These are phyloP conservation scores for Suillus fuscotomentosus DNA, from an alignment of 768 basidiomycete species.

Conservation along the genomic window DNA sequence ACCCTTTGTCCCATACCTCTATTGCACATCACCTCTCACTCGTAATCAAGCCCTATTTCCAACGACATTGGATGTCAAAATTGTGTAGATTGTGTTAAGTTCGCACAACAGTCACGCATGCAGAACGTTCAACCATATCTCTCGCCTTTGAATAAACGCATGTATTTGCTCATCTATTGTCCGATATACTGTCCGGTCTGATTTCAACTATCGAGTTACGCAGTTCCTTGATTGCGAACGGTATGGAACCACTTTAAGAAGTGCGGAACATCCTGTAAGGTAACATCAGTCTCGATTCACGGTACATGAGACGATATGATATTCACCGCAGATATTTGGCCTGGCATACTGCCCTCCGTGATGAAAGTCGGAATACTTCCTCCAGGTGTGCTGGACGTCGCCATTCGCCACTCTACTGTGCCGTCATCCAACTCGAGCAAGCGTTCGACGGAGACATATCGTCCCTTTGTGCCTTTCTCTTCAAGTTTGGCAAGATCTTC, in stretches of 20 bases:
- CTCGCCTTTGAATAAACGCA: neutral
- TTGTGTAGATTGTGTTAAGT: neutral
- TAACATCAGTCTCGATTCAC: conserved; percentile 5
- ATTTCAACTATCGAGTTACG: neutral
- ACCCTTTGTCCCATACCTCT: neutral
- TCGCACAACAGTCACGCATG: neutral
- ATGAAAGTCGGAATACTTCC: conserved; percentile 68
- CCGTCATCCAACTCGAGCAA: conserved; percentile 62
- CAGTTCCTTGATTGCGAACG: conserved; percentile 18
- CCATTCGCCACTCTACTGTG: conserved; percentile 77
- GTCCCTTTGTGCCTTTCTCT: conserved; percentile 61
- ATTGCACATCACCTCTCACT: neutral
- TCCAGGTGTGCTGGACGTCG: conserved; percentile 69
- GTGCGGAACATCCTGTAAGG: conserved; percentile 63
- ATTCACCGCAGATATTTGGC: conserved; percentile 59
- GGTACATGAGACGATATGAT: neutral
- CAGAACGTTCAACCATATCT: neutral
- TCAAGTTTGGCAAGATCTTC: conserved; percentile 59
- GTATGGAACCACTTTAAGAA: conserved; percentile 66
- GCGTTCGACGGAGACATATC: conserved; percentile 70
- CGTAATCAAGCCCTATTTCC: neutral
- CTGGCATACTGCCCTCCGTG: conserved; percentile 57
- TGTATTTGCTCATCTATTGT: neutral
- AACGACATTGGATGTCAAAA: neutral
- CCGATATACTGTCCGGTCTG: neutral